phyloP scores from a whole-genome alignment of 2,329 filamentous ascomycete species.

The Triangularia verruculosa region DNA sequence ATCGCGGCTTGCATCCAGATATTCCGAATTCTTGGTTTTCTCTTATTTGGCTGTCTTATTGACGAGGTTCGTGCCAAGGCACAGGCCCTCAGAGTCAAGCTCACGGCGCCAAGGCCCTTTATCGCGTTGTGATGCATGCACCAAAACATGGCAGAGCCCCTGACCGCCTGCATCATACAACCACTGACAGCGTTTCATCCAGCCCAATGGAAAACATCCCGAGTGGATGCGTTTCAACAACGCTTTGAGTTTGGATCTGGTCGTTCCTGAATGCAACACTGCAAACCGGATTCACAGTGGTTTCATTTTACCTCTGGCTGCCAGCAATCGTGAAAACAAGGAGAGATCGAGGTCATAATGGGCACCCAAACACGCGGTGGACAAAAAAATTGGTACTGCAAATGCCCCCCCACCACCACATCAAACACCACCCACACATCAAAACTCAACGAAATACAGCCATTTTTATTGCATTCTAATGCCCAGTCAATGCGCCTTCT shows the following conservation, averaged over 20 bases:
- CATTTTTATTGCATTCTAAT: too few species aligned
- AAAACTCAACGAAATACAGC: too few species aligned
- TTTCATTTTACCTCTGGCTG: background rate
- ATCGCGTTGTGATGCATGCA: slow-evolving; percentile 14
- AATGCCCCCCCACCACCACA: too few species aligned
- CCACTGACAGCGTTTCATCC: slow-evolving; percentile 16
- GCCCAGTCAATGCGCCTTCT: too few species aligned
- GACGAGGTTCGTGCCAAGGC: slow-evolving; percentile 26
- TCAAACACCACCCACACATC: too few species aligned
- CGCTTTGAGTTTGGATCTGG: slow-evolving; percentile 3
- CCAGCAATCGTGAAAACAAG: slow-evolving; percentile 5
- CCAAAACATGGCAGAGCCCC: slow-evolving; percentile 22
- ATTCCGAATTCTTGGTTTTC: slow-evolving; percentile 5
- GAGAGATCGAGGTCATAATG: background rate
- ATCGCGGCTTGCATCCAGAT: background rate
- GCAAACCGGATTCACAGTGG: slow-evolving; percentile 5
- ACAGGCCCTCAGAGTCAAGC: slow-evolving; percentile 9
- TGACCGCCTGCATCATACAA: slow-evolving; percentile 9
- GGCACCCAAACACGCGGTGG: background rate
- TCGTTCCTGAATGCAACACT: slow-evolving; percentile 17
- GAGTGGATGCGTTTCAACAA: slow-evolving; percentile 11
- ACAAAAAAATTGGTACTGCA: too few species aligned
- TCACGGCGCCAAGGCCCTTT: slow-evolving; percentile 13
- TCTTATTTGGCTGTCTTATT: slow-evolving; percentile 15
- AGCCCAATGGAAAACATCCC: slow-evolving; percentile 6